Conservation (phyloP, 163 green algal species). For the Chlamydomonas reinhardtii region DNA sequence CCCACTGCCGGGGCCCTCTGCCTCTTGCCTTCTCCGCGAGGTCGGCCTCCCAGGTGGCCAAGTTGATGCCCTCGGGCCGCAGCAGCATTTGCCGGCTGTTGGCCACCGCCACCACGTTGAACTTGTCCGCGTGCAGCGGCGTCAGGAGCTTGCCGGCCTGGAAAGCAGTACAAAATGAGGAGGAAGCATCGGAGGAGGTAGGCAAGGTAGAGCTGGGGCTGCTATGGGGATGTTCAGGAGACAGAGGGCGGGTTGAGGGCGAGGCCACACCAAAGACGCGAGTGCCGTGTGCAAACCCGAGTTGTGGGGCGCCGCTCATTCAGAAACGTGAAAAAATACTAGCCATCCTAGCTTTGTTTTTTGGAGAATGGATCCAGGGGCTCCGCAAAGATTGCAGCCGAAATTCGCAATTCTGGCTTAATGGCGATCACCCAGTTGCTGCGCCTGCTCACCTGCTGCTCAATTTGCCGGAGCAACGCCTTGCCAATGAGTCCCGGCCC, state of each 20-base stretch:
- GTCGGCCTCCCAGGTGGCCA: constrained; percentile 69
- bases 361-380: too few species aligned
- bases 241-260: too few species aligned
- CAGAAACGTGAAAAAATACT: too few species aligned
- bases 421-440: not conserved
- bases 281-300: too few species aligned
- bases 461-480: constrained; percentile 81
- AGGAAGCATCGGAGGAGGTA: too few species aligned
- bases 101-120: constrained; percentile 84
- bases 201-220: too few species aligned
- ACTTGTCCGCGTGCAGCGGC: constrained; percentile 70
- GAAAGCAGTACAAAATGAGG: not conserved
- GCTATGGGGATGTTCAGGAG: too few species aligned
- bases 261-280: too few species aligned
- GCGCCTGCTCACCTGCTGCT: constrained; percentile 66
- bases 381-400: not conserved
- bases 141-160: constrained; percentile 69
- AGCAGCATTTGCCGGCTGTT: constrained; percentile 84
- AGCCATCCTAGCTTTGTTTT: too few species aligned
- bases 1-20: too few species aligned
- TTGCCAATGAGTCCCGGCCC: constrained; percentile 84
- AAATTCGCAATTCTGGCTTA: not conserved
- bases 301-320: too few species aligned
- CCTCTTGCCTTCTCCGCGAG: constrained; percentile 46
- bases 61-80: constrained; percentile 59